phyloP scores from a whole-genome alignment of 1,284 basidiomycete species.

The Heterobasidion occidentale region DNA sequence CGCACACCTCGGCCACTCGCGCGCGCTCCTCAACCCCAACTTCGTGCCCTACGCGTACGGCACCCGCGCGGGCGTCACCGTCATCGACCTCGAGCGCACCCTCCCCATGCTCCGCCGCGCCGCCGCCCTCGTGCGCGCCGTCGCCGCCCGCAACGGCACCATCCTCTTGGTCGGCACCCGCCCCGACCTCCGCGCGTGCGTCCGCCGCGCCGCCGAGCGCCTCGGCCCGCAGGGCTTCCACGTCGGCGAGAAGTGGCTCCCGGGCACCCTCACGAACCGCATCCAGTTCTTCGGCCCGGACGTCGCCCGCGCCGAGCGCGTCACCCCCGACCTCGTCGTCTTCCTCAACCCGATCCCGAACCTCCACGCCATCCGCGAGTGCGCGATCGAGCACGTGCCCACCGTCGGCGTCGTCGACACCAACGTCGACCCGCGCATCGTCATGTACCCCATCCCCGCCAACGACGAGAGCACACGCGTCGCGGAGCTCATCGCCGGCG shows the following conservation, averaged over 20 bases:
- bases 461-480: constrained; percentile 94
- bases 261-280: constrained; percentile 91
- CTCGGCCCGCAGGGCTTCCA: constrained; percentile 75
- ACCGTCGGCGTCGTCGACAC: constrained; percentile 91
- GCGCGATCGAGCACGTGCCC: constrained; percentile 76
- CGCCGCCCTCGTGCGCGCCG: constrained; percentile 77
- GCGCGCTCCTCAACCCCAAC: constrained; percentile 77
- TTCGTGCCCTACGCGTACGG: constrained; percentile 95
- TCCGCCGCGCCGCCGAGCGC: constrained; percentile 76
- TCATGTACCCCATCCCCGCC: constrained; percentile 97
- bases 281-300: constrained; percentile 68
- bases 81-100: constrained; percentile 95
- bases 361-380: constrained; percentile 80
- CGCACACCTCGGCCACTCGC: constrained; percentile 91
- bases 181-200: constrained; percentile 66
- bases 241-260: constrained; percentile 86
- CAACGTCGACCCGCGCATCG: constrained; percentile 91
- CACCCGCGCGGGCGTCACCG: constrained; percentile 80
- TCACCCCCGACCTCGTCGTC: constrained; percentile 82
- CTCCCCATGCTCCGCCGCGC: constrained; percentile 88
- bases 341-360: constrained; percentile 87
- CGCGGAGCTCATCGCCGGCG: constrained; percentile 85
- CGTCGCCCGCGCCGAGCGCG: constrained; percentile 46
- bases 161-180: constrained; percentile 90
- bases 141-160: constrained; percentile 78